These are phyloP conservation scores for Neurospora sp. DNA, from an alignment of 2,329 filamentous ascomycete species.

Conservation along the genomic window DNA sequence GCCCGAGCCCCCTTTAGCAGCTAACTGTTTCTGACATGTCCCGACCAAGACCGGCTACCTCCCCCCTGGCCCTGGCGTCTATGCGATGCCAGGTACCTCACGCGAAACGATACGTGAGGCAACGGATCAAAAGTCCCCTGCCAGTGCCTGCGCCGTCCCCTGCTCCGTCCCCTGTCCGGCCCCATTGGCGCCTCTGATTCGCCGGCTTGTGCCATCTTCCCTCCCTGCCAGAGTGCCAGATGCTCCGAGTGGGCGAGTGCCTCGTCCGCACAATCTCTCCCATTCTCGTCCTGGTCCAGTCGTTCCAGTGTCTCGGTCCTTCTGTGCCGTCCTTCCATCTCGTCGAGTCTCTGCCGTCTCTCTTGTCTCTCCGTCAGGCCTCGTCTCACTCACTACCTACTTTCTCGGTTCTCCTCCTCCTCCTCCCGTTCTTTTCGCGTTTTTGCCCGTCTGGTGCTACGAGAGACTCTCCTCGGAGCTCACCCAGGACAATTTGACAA, in stretches of 20 bases:
- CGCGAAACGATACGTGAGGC: conserved; percentile 7
- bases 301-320: conserved; percentile 7
- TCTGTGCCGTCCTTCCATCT: conserved; percentile 2
- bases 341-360: conserved; percentile 2
- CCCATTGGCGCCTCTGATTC: conserved; percentile 16
- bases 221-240: not conserved
- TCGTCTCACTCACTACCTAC: not conserved
- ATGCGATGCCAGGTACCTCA: not conserved
- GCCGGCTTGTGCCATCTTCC: conserved; percentile 6
- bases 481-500: not conserved
- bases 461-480: not conserved
- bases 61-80: not conserved
- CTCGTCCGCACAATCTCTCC: conserved; percentile 7
- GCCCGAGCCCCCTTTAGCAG: conserved; percentile 7
- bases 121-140: conserved; percentile 5
- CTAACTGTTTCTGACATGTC: not conserved
- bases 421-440: conserved; percentile 1
- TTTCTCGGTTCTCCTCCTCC: not conserved
- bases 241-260: not conserved
- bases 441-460: conserved; percentile 1
- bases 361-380: not conserved
- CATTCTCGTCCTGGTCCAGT: conserved; percentile 4
- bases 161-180: conserved; percentile 1
- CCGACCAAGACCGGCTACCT: conserved; percentile 1
- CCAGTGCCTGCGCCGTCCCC: not conserved